Evolutionary conservation across 371 early-diverging fungal species (phyloP), one percentile per base, ranked within the genome.

Genomic region (Actinomortierella wolfii): DNA sequence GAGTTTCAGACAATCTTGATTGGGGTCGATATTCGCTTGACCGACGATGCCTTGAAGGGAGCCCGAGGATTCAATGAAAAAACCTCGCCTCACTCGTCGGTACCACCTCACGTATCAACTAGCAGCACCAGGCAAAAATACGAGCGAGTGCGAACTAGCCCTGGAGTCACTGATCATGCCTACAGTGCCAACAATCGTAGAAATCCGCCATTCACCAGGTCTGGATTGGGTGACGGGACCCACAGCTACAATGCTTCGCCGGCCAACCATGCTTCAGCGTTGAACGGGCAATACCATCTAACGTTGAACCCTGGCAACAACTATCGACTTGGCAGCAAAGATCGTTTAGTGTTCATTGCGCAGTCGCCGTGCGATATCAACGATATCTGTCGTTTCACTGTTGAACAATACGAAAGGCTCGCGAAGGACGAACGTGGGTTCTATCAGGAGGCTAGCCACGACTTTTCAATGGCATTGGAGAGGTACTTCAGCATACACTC

Each of bases 1-100:
- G 89, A 92, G 66, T 90, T 88, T 51, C 92, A 92, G 71, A 83
- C 85, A 5, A 82, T 89, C 18, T 59, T 89, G 59, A 82, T 90
- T 77, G 91, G 85, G 24, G 77, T 89, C 15, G 84, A 85, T 43
- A 64, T 68, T 43, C 64, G 69, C 23, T 59, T 67, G 51, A 56
- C 41, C 42, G 51, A 64, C 0, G 47, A 25, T 17, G 54, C 42
- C 42, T 15, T 23, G 41, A 25, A 26, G 1, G 24, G 14, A 5
- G 18, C 20, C 2, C 41, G 26, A 2, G 48, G 53, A 20, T 17
- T n/a, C 8, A 25, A 28, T 6, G 60, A 56, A 34, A 4, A 34
- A 34, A 34, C 34, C 7, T 6, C 34, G 34, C 34, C 11, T 34
- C 34, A 11, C 34, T n/a, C n/a, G n/a, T n/a, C n/a, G n/a, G n/a